A percentile compares a stretch with the other conserved stretches of the same genome.
These are phyloP conservation scores for Diplogelasinospora grovesii DNA, from an alignment of 495 filamentous ascomycete species.

Conservation along the genomic window DNA sequence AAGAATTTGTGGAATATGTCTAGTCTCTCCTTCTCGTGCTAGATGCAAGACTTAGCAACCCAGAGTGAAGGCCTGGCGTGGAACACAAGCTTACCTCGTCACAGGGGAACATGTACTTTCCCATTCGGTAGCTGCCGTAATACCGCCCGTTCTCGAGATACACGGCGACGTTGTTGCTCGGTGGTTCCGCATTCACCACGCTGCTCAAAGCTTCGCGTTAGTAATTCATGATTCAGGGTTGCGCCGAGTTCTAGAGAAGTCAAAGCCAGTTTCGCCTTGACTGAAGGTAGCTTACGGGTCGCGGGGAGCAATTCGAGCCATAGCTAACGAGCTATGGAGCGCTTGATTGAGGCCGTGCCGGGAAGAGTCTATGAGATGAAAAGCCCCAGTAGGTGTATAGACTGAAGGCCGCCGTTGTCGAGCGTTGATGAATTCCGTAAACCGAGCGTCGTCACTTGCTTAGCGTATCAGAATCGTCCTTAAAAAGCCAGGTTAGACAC, in stretches of 20 bases:
- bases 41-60: slow-evolving; percentile 5
- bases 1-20: slow-evolving; percentile 76
- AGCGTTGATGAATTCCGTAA: too few relatives aligned
- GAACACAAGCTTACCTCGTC: slow-evolving; percentile 44
- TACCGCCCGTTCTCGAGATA: slow-evolving; percentile 51
- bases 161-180: slow-evolving; percentile 5
- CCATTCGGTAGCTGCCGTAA: slow-evolving; percentile 50
- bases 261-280: background rate
- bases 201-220: background rate
- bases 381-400: too few relatives aligned
- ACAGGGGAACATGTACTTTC: slow-evolving; percentile 56
- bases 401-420: too few relatives aligned
- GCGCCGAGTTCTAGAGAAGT: background rate
- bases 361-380: too few relatives aligned
- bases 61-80: background rate
- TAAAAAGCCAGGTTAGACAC: background rate
- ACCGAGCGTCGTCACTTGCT: too few relatives aligned
- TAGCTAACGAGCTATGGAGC: too few relatives aligned
- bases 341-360: too few relatives aligned
- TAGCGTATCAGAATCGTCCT: too few relatives aligned
- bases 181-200: too few relatives aligned
- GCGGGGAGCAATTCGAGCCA: too few relatives aligned
- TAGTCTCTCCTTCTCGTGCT: slow-evolving; percentile 60
- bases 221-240: background rate
- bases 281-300: too few relatives aligned